Percentiles rank a stretch among this genome's conserved stretches.
Evolutionary conservation across 805 yeast species (phyloP).

Genomic region (Candida corydali): DNA sequence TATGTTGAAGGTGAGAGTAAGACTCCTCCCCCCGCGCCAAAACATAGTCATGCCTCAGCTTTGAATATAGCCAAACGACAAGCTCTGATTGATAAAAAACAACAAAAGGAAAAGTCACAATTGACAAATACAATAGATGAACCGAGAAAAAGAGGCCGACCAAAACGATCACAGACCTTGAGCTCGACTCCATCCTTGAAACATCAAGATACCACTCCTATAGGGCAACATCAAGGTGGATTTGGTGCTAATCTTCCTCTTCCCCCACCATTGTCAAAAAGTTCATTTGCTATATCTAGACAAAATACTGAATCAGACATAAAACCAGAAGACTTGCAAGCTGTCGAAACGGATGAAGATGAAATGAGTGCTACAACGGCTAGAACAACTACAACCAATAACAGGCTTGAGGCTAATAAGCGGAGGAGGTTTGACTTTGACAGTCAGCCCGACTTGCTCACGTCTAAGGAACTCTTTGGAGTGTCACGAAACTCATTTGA

Average conservation of each 20-base stretch:
- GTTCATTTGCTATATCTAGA: constrained; percentile 9
- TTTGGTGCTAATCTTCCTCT: too few relatives aligned
- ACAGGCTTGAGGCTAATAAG: background rate
- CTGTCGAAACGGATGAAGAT: constrained; percentile 30
- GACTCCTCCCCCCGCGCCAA: constrained; percentile 47
- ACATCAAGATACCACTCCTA: constrained; percentile 32
- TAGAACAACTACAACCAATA: too few relatives aligned
- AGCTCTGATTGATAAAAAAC: constrained; percentile 11
- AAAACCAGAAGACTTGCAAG: constrained; percentile 34
- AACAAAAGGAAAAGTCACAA: constrained; percentile 8
- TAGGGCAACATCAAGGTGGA: constrained; percentile 11
- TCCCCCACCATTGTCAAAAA: constrained; percentile 14
- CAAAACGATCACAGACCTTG: constrained; percentile 27
- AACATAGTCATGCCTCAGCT: constrained; percentile 44
- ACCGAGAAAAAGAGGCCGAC: constrained; percentile 33
- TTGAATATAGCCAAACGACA: constrained; percentile 35
- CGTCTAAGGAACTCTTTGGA: constrained; percentile 39
- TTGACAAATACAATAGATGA: background rate
- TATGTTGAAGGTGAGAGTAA: constrained; percentile 36
- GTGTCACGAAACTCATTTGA: constrained; percentile 37
- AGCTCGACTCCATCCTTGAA: constrained; percentile 23
- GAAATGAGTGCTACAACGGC: constrained; percentile 11
- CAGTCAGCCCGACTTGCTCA: constrained; percentile 27
- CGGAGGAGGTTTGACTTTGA: constrained; percentile 10
- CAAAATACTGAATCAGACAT: constrained; percentile 42